Conservation (phyloP, 1,284 basidiomycete genomes). For the Baeospora myosura region DNA sequence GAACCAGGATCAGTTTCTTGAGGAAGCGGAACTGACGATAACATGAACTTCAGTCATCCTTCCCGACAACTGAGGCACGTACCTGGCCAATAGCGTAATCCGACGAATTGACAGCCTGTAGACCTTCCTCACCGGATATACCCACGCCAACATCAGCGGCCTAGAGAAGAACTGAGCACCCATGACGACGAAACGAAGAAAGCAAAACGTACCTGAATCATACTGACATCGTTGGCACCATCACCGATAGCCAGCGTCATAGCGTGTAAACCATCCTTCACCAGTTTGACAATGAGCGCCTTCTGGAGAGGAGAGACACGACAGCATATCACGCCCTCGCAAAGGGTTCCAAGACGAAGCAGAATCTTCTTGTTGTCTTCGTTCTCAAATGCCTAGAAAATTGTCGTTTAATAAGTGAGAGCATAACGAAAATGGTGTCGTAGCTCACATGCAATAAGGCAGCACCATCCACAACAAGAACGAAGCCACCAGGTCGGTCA, state of each 20-base stretch:
- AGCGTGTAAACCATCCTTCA: conserved; percentile 84
- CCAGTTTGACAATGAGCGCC: conserved; percentile 84
- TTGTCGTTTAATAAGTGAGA: not conserved
- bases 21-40: conserved; percentile 77
- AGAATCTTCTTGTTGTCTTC: conserved; percentile 71
- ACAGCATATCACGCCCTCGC: conserved; percentile 96
- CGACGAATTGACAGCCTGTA: conserved; percentile 95
- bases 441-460: conserved; percentile 34
- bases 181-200: not conserved
- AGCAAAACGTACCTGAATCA: conserved; percentile 58
- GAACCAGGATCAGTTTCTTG: conserved; percentile 84
- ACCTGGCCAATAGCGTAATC: conserved; percentile 95
- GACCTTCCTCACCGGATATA: conserved; percentile 91
- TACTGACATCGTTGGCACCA: conserved; percentile 93
- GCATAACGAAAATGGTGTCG: conserved; percentile 3
- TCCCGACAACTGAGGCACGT: conserved; percentile 11
- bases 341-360: conserved; percentile 80
- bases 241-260: conserved; percentile 97
- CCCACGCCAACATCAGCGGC: conserved; percentile 95
- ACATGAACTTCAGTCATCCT: conserved; percentile 4
- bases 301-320: conserved; percentile 97
- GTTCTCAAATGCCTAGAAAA: conserved; percentile 77
- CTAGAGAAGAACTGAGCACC: conserved; percentile 27
- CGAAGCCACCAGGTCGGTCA: conserved; percentile 63
- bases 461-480: conserved; percentile 72